Evolutionary conservation across 805 yeast genomes (phyloP).

Genomic region (Ogataea polymorpha): DNA sequence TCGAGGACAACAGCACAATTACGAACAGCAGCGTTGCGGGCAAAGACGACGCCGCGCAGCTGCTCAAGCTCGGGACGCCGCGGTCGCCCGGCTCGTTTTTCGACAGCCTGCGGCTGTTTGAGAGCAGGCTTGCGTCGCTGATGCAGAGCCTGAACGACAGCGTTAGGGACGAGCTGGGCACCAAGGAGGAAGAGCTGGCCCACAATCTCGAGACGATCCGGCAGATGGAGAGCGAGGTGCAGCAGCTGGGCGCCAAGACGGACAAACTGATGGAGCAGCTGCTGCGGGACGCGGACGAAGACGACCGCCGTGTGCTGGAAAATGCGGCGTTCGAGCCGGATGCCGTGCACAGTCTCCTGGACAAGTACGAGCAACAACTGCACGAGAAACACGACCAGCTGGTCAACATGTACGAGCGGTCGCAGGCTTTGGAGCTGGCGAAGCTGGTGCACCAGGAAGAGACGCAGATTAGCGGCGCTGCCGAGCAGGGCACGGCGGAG

Average conservation of each 20-base stretch:
- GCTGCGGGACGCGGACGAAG: constrained; percentile 11
- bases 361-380: constrained; percentile 15
- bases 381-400: constrained; percentile 34
- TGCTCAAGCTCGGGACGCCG: constrained; percentile 5
- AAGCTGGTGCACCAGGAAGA: constrained; percentile 56
- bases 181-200: constrained; percentile 50
- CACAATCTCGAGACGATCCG: constrained; percentile 45
- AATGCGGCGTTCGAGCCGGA: constrained; percentile 26
- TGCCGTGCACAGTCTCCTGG: constrained; percentile 6
- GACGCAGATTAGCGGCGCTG: constrained; percentile 15
- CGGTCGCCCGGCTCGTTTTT: constrained; percentile 2
- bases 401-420: constrained; percentile 46
- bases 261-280: constrained; percentile 19
- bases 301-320: constrained; percentile 25
- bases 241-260: constrained; percentile 24
- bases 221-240: constrained; percentile 40
- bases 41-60: constrained; percentile 8
- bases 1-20: constrained; percentile 30
- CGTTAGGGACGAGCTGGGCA: constrained; percentile 28
- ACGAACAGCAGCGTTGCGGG: constrained; percentile 4
- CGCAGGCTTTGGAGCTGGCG: constrained; percentile 62
- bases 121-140: constrained; percentile 21
- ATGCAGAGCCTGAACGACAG: constrained; percentile 23
- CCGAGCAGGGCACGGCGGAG: constrained; percentile 10
- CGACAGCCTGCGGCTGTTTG: constrained; percentile 19